phyloP scores from a whole-genome alignment of 164 flowering plant genomes.

The Protea cynaroides region DNA sequence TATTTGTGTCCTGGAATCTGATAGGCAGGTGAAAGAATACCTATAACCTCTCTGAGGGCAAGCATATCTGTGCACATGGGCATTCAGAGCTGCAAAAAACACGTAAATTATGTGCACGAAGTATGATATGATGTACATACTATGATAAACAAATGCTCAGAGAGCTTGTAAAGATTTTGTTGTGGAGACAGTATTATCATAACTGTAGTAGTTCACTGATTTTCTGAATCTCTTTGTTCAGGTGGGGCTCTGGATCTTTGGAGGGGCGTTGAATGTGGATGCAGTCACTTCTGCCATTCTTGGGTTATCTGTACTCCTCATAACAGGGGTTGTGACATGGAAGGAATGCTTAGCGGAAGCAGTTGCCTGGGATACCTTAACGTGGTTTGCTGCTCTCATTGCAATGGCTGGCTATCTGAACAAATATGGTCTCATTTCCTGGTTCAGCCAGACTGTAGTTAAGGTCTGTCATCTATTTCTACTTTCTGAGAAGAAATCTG shows the following conservation, averaged over 20 bases:
- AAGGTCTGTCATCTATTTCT: slow-evolving; percentile 48
- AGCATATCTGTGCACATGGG: background rate
- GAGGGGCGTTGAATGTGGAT: slow-evolving; percentile 67
- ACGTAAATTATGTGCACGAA: background rate
- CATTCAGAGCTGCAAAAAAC: background rate
- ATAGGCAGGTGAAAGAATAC: too few species aligned
- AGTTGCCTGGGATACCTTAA: slow-evolving; percentile 93
- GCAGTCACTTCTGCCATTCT: slow-evolving; percentile 96
- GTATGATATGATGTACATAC: background rate
- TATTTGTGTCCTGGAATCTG: too few species aligned
- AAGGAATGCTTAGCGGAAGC: slow-evolving; percentile 85
- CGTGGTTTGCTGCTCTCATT: slow-evolving; percentile 98
- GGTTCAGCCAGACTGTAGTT: slow-evolving; percentile 91
- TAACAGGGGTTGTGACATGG: slow-evolving; percentile 97
- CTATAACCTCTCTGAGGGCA: background rate
- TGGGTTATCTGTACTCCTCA: slow-evolving; percentile 77
- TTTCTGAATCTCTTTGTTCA: slow-evolving; percentile 16
- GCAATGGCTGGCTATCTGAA: slow-evolving; percentile 98
- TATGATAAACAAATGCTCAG: too few species aligned
- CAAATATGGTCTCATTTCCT: slow-evolving; percentile 86
- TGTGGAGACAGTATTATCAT: too few species aligned
- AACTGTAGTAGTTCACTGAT: background rate
- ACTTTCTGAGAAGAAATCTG: background rate
- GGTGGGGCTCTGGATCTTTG: slow-evolving; percentile 97
- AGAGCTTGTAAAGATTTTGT: too few species aligned